Evolutionary conservation across 306 rosid genomes (phyloP).

Genomic region (Casuarina cunninghamiana): DNA sequence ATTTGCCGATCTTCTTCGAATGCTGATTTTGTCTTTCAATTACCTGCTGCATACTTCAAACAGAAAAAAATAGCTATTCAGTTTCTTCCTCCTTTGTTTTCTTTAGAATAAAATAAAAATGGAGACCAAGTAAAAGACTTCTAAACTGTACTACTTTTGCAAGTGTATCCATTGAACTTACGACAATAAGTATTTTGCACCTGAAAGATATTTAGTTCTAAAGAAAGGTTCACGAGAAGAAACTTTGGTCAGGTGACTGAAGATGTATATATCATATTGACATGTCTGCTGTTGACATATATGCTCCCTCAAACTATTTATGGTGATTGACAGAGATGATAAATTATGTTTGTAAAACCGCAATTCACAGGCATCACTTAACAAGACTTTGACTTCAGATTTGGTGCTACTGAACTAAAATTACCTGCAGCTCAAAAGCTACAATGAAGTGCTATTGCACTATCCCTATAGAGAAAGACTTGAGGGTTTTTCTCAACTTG

Average conservation of each 20-base stretch:
- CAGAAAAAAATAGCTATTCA: neutral
- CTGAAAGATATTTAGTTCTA: neutral
- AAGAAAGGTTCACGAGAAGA: no score
- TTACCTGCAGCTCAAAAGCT: no score
- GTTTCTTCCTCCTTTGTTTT: neutral
- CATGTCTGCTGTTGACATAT: neutral
- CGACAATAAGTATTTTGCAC: neutral
- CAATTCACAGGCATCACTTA: neutral
- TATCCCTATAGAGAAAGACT: no score
- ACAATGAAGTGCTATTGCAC: no score
- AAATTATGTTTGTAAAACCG: no score
- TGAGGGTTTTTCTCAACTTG: no score
- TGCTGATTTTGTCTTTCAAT: constrained; percentile 21
- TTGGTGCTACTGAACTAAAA: neutral
- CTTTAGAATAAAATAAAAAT: neutral
- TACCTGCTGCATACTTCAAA: constrained; percentile 28
- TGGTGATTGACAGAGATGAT: neutral
- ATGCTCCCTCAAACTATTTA: neutral
- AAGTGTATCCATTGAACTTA: no score
- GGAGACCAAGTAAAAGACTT: neutral
- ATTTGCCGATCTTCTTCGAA: constrained; percentile 8
- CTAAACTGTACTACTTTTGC: neutral
- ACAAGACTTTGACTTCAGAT: neutral
- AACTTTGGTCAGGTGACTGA: neutral
- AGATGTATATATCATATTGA: neutral